Conservation (phyloP, 768 basidiomycete species). For the Amanita exitialis region DNA sequence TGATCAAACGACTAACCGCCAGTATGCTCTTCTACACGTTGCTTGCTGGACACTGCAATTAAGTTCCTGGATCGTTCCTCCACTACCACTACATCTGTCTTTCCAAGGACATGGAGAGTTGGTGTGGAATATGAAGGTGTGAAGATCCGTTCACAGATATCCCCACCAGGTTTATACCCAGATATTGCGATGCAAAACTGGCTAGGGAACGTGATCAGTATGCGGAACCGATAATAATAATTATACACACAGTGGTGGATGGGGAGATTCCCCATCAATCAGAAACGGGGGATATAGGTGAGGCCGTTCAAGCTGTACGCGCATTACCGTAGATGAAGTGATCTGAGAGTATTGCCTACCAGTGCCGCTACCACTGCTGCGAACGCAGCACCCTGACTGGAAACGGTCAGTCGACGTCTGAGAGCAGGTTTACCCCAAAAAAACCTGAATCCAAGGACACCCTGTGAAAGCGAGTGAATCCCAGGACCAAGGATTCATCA, state of each 20-base stretch:
- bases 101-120: constrained; percentile 72
- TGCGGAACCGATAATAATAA: neutral
- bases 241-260: constrained; percentile 60
- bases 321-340: neutral
- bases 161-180: constrained; percentile 51
- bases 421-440: neutral
- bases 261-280: constrained; percentile 51
- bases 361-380: constrained; percentile 62
- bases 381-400: constrained; percentile 70
- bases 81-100: constrained; percentile 63
- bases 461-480: constrained; percentile 29
- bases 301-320: constrained; percentile 29
- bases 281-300: constrained; percentile 47
- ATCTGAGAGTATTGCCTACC: constrained; percentile 28
- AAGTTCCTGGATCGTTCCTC: constrained; percentile 57
- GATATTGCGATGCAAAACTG: constrained; percentile 69
- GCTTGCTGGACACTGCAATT: constrained; percentile 40
- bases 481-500: constrained; percentile 6
- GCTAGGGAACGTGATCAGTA: constrained; percentile 21
- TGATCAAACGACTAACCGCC: constrained; percentile 48
- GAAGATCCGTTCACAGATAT: constrained; percentile 41
- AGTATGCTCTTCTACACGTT: constrained; percentile 65
- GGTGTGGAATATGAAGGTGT: constrained; percentile 49
- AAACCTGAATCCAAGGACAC: constrained; percentile 75
- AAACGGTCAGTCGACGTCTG: neutral